phyloP scores from a whole-genome alignment of 148 eudicot species.

The Chenopodium formosanum region DNA sequence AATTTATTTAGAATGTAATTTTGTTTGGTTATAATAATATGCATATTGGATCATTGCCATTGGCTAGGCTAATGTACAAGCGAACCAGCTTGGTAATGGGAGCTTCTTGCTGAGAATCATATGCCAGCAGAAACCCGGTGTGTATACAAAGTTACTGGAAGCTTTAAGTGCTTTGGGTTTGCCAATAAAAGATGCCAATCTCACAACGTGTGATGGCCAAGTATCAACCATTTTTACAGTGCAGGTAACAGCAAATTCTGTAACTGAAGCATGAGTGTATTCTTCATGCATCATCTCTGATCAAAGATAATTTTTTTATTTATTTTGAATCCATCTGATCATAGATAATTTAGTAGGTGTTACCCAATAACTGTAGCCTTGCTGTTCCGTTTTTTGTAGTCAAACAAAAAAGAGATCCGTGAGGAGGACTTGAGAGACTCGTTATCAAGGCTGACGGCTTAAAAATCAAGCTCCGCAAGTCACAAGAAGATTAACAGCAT shows the following conservation, averaged over 20 bases:
- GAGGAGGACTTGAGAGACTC: slow-evolving; percentile 38
- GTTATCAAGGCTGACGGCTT: slow-evolving; percentile 21
- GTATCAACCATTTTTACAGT: slow-evolving; percentile 42
- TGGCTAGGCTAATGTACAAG: slow-evolving; percentile 55
- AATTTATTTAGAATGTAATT: neutral
- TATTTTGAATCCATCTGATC: neutral
- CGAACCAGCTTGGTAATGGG: slow-evolving; percentile 48
- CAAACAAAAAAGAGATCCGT: slow-evolving; percentile 29
- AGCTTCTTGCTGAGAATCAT: slow-evolving; percentile 47
- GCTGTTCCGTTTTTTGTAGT: slow-evolving; percentile 27
- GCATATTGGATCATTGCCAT: neutral
- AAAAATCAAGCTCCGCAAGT: neutral
- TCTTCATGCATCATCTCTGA: neutral
- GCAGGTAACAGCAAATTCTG: slow-evolving; percentile 36
- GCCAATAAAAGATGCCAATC: slow-evolving; percentile 51
- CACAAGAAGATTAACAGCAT: neutral
- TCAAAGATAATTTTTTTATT: too few relatives aligned
- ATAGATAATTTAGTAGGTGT: neutral
- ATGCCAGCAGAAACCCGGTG: slow-evolving; percentile 44
- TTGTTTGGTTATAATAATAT: neutral
- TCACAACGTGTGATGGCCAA: slow-evolving; percentile 43
- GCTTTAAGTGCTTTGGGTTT: slow-evolving; percentile 47
- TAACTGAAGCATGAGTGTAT: neutral
- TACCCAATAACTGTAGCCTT: neutral
- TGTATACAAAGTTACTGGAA: slow-evolving; percentile 54